Evolutionary conservation across 2,329 filamentous ascomycete species (phyloP).

Genomic region (Cadophora sp.): DNA sequence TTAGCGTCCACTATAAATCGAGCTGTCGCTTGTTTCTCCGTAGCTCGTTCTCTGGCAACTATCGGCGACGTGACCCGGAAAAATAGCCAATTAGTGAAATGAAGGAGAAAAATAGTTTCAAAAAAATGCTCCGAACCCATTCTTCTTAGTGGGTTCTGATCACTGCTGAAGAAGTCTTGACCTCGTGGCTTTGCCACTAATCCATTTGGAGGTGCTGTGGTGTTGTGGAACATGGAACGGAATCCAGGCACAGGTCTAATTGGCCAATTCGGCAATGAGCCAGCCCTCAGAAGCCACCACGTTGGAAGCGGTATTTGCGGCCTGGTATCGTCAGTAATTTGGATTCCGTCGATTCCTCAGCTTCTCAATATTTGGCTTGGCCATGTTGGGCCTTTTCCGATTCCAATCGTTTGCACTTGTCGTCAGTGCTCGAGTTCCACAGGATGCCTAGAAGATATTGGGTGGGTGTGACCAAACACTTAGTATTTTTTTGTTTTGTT

Average conservation of each 20-base stretch:
- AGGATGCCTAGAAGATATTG: too few relatives aligned
- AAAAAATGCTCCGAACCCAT: neutral
- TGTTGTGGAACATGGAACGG: neutral
- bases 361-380: neutral
- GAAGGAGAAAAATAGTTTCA: neutral
- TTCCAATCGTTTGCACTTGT: neutral
- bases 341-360: neutral
- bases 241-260: neutral
- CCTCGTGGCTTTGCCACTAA: neutral
- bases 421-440: neutral
- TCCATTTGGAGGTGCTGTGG: too few relatives aligned
- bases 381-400: neutral
- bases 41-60: neutral
- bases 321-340: neutral
- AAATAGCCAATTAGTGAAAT: neutral
- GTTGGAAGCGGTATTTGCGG: neutral
- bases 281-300: slow-evolving; percentile 7
- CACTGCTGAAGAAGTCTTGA: neutral
- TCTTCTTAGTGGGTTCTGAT: neutral
- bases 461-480: too few relatives aligned
- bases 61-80: neutral
- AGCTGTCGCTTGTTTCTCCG: neutral
- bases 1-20: neutral
- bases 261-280: slow-evolving; percentile 1
- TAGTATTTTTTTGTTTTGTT: too few relatives aligned